Evolutionary conservation across 2,329 filamentous ascomycete species (phyloP).

Genomic region (Trichoderma lentiforme): DNA sequence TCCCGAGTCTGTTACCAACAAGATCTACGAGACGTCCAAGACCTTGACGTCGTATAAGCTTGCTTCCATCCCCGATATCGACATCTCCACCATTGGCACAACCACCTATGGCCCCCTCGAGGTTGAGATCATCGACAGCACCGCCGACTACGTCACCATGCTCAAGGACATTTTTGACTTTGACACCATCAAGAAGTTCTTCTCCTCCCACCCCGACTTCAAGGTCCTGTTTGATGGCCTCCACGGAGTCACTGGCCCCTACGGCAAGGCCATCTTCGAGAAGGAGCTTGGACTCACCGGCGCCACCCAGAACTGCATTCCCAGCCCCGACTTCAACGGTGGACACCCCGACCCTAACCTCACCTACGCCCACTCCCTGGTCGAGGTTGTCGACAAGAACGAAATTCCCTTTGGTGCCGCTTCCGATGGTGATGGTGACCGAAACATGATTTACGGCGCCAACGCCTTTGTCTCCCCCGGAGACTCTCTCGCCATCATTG

Average conservation of each 20-base stretch:
- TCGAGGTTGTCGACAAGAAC: constrained; percentile 88
- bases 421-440: constrained; percentile 94
- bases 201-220: constrained; percentile 82
- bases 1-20: constrained; percentile 95
- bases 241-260: constrained; percentile 90
- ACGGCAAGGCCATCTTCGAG: constrained; percentile 92
- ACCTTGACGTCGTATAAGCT: constrained; percentile 89
- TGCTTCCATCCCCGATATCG: constrained; percentile 78
- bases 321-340: constrained; percentile 91
- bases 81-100: constrained; percentile 77
- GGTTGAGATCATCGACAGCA: constrained; percentile 93
- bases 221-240: constrained; percentile 96
- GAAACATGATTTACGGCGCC: constrained; percentile 99
- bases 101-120: constrained; percentile 82
- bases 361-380: constrained; percentile 91
- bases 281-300: constrained; percentile 81
- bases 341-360: constrained; percentile 98
- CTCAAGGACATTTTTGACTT: constrained; percentile 99
- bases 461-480: constrained; percentile 95
- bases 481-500: constrained; percentile 96
- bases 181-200: constrained; percentile 90
- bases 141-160: constrained; percentile 87
- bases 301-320: constrained; percentile 84
- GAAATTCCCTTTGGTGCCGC: constrained; percentile 94
- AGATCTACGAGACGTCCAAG: constrained; percentile 93